Evolutionary conservation across 2,329 filamentous ascomycete genomes (phyloP), one percentile per base, ranked within the genome.

Genomic region (Talaromyces albobiverticillius): DNA sequence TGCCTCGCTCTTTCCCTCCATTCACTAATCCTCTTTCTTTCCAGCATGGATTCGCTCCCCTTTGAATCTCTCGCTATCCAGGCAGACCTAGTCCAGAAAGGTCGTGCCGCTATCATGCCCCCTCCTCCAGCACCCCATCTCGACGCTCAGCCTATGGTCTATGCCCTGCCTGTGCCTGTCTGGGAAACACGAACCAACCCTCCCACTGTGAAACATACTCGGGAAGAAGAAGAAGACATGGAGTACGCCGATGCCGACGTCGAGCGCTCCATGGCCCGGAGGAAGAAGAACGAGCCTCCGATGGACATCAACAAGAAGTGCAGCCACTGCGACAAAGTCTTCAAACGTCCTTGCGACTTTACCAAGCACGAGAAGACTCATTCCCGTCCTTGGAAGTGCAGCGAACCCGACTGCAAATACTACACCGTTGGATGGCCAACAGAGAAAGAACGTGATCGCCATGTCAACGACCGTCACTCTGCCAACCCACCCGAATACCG

Each of bases 291-390:
- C 57, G 90, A 90, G 32, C 87, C 85, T 49, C 87, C 89, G 5
- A 89, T 93, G 72, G 88, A 95, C 71, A 84, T 93, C 47, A 85
- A 89, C 46, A 88, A 93, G 74, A 84, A 84, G 64, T 95, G 90
- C 79, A 81, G 82, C 59, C 83, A 91, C 67, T 97, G 93, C 76
- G 85, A 84, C 71, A 96, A 96, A 76, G 85, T 93, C 72, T 97
- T 97, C 78, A 95, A 94, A 75, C 87, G 94, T 58, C 90, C 90
- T n/a, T 97, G 94, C 73, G 94, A 99, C 71, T 79, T 97, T 56
- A 96, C 91, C 61, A 97, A 97, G 79, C 94, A 99, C 74, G 89
- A 95, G 76, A 99, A 97, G 80, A 97, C 93, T 0, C 94, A 99
- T 72, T 91, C 90, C 53, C 89, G 94, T 32, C 94, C 93, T 9